Evolutionary conservation across 345 rosid species (phyloP).

Genomic region (Gossypium bickii): DNA sequence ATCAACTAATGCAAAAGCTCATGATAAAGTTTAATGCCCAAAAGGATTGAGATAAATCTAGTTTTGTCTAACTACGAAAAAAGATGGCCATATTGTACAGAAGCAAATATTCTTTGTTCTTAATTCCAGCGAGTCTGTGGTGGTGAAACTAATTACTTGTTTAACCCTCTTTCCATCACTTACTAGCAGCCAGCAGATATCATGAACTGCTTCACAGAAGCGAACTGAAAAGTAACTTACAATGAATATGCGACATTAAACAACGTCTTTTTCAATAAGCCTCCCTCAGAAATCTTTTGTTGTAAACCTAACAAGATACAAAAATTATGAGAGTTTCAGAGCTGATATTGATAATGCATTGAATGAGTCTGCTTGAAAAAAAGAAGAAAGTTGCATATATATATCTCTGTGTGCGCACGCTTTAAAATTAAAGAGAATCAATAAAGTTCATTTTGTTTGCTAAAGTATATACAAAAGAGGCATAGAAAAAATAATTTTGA

Average conservation of each 20-base stretch:
- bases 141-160: neutral
- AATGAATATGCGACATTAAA: conserved; percentile 67
- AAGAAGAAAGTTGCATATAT: neutral
- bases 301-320: conserved; percentile 55
- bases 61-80: neutral
- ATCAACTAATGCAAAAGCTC: conserved; percentile 4
- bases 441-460: neutral
- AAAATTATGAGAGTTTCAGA: conserved; percentile 9
- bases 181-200: neutral
- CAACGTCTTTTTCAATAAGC: conserved; percentile 51
- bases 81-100: neutral
- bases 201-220: conserved; percentile 7
- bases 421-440: neutral
- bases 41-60: conserved; percentile 2
- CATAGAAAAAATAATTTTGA: neutral
- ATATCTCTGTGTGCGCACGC: neutral
- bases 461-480: neutral
- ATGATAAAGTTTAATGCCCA: neutral
- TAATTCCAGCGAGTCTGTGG: neutral
- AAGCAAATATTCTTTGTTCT: neutral
- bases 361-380: neutral
- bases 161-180: neutral
- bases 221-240: conserved; percentile 43
- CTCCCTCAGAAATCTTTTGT: conserved; percentile 74
- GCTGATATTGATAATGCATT: neutral